Evolutionary conservation across 805 yeast genomes (phyloP).

Genomic region (Lipomyces mesembrius): DNA sequence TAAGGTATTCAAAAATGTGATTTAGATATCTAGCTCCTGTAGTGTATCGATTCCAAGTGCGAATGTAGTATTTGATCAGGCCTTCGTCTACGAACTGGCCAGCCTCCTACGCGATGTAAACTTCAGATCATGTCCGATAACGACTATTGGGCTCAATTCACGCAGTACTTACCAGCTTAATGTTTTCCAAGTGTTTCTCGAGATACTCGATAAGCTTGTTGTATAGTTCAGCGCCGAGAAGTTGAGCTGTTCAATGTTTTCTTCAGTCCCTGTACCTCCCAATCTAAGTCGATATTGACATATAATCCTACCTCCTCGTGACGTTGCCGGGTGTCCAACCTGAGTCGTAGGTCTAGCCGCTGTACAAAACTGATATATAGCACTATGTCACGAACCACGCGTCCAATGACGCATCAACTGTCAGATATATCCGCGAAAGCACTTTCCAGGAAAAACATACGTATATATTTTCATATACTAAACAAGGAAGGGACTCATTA

Average conservation of each 20-base stretch:
- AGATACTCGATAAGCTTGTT: constrained; percentile 70
- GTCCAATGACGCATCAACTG: neutral
- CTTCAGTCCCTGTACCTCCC: constrained; percentile 10
- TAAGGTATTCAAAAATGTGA: constrained; percentile 93
- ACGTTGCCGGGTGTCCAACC: constrained; percentile 29
- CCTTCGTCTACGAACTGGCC: constrained; percentile 61
- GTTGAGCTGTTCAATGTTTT: constrained; percentile 45
- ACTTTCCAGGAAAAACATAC: constrained; percentile 38
- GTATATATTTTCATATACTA: constrained; percentile 44
- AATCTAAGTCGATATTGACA: neutral
- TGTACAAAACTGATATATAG: constrained; percentile 39
- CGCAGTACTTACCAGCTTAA: constrained; percentile 37
- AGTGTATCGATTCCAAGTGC: constrained; percentile 85
- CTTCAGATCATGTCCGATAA: neutral
- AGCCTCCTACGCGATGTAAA: constrained; percentile 44
- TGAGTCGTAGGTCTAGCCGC: constrained; percentile 37
- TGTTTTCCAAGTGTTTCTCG: constrained; percentile 52
- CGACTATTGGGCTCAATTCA: neutral
- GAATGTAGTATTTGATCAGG: constrained; percentile 80
- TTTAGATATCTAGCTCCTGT: constrained; percentile 90
- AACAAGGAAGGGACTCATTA: neutral
- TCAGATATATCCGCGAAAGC: neutral
- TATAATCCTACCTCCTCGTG: constrained; percentile 34
- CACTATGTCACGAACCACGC: constrained; percentile 14
- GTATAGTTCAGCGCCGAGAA: constrained; percentile 92